These are phyloP conservation scores for Kokia cookei DNA, from an alignment of 441 rosid species.

Conservation along the genomic window DNA sequence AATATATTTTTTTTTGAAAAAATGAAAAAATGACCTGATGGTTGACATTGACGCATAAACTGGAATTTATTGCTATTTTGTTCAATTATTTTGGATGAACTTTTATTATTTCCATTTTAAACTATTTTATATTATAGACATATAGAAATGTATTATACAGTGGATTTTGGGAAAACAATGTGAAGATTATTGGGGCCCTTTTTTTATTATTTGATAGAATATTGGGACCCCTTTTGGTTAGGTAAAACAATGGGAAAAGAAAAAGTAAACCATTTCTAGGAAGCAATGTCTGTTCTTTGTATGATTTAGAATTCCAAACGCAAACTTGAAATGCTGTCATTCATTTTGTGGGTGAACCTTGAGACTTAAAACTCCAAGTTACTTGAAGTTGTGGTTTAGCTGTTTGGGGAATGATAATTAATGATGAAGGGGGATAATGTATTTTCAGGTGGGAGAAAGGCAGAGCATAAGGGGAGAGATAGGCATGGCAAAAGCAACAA, in stretches of 20 bases:
- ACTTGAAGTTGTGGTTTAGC: background rate
- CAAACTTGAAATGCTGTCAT: background rate
- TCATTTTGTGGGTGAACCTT: background rate
- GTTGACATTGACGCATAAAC: background rate
- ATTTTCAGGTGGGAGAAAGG: slow-evolving; percentile 5
- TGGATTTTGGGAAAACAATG: background rate
- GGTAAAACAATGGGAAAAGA: background rate
- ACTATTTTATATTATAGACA: background rate
- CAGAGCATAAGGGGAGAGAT: slow-evolving; percentile 7
- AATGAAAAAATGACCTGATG: too few relatives aligned
- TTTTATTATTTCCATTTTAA: background rate
- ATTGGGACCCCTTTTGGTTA: background rate
- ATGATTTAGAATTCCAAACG: background rate
- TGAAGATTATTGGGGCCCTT: background rate
- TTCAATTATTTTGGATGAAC: background rate
- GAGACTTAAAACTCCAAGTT: background rate
- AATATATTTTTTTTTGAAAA: too few relatives aligned
- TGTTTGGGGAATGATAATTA: background rate
- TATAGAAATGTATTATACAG: background rate
- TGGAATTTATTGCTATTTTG: background rate
- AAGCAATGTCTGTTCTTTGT: background rate
- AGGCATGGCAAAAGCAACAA: background rate
- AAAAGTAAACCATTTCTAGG: background rate
- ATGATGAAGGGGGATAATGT: background rate
- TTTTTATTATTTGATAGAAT: too few relatives aligned